phyloP scores from a whole-genome alignment of 129 eudicot genomes.

The Flaveria robusta region DNA sequence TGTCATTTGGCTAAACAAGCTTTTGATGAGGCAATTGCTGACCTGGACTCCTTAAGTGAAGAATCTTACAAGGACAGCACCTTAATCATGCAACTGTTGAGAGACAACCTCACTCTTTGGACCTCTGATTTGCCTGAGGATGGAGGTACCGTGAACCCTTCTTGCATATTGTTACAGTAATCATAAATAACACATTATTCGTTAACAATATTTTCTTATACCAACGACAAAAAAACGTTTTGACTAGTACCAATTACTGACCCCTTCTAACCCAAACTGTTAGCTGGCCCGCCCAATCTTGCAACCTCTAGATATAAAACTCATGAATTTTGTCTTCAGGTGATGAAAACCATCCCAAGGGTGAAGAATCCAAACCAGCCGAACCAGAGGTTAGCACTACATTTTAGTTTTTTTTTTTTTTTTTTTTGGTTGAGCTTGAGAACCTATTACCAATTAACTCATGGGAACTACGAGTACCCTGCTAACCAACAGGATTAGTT shows the following conservation, averaged over 20 bases:
- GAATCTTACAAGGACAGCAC: slow-evolving; percentile 99
- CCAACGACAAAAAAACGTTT: neutral
- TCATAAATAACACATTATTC: neutral
- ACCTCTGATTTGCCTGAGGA: slow-evolving; percentile 97
- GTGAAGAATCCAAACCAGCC: slow-evolving; percentile 41
- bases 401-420: neutral
- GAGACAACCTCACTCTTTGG: slow-evolving; percentile 99
- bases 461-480: neutral
- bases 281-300: neutral
- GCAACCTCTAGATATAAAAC: neutral
- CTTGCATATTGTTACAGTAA: neutral
- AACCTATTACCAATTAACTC: neutral
- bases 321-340: slow-evolving; percentile 23
- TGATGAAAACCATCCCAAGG: slow-evolving; percentile 40
- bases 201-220: neutral
- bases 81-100: slow-evolving; percentile 90
- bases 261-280: neutral
- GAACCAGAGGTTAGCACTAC: slow-evolving; percentile 34
- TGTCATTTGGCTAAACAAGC: slow-evolving; percentile 99
- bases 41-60: slow-evolving; percentile 92
- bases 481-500: neutral
- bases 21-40: slow-evolving; percentile 97
- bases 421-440: neutral
- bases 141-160: slow-evolving; percentile 55
- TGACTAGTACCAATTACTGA: neutral